Conservation (phyloP, 106 monocot species). For the Gastrodia elata region DNA sequence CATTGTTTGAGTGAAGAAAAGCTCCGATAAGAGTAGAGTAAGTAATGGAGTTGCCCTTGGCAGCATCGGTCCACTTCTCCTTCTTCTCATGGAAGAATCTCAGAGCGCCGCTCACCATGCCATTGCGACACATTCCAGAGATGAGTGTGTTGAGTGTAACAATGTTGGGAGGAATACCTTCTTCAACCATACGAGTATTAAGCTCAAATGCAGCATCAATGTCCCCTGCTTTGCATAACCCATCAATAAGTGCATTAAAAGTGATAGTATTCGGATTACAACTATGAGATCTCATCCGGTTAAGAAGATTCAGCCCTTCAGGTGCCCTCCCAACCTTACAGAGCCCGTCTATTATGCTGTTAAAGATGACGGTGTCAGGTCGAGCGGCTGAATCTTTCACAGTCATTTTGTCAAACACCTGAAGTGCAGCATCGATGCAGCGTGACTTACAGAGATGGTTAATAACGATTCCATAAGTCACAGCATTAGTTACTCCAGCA, state of each 20-base stretch:
- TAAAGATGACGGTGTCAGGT: constrained; percentile 39
- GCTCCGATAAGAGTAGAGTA: constrained; percentile 61
- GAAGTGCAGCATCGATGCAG: constrained; percentile 33
- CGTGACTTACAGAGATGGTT: constrained; percentile 52
- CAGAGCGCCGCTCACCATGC: constrained; percentile 42
- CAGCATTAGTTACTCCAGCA: constrained; percentile 17
- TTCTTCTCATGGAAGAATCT: constrained; percentile 45
- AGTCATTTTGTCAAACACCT: constrained; percentile 57
- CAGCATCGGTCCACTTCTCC: constrained; percentile 18
- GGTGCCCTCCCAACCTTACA: constrained; percentile 52
- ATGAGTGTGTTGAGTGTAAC: constrained; percentile 62
- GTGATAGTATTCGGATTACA: constrained; percentile 43
- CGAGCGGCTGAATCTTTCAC: constrained; percentile 14
- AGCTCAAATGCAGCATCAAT: constrained; percentile 28
- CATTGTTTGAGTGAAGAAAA: constrained; percentile 61
- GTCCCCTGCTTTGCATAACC: constrained; percentile 51
- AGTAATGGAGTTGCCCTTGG: constrained; percentile 41
- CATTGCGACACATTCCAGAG: constrained; percentile 52
- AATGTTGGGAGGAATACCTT: constrained; percentile 32
- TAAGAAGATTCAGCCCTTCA: constrained; percentile 29
- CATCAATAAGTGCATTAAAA: constrained; percentile 58
- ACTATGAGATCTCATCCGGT: constrained; percentile 27
- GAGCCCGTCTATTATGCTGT: constrained; percentile 55
- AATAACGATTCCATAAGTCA: constrained; percentile 53
- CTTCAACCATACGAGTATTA: constrained; percentile 40